phyloP scores from a whole-genome alignment of 176 grass and related monocot genomes.

The Oryza rufipogon region DNA sequence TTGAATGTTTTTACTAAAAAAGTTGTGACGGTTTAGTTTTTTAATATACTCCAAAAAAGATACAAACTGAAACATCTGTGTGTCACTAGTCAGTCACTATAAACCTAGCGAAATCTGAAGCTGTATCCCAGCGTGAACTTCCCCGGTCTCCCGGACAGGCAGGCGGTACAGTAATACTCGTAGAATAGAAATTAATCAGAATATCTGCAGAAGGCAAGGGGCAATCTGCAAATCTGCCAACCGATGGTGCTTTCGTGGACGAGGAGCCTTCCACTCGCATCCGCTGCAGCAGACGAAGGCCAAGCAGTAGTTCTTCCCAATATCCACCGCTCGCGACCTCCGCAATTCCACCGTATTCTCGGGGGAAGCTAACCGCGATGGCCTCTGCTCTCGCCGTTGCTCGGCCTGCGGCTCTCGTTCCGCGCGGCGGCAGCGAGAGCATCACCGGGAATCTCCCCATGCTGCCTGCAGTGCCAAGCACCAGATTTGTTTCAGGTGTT shows the following conservation, averaged over 20 bases:
- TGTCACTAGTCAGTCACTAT: too few species aligned
- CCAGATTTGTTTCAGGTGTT: conserved; percentile 46
- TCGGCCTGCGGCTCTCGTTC: conserved; percentile 35
- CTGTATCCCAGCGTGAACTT: too few species aligned
- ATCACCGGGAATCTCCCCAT: conserved; percentile 18
- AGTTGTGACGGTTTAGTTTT: too few species aligned
- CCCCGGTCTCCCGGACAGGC: too few species aligned
- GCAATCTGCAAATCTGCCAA: conserved; percentile 42
- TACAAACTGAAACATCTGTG: too few species aligned
- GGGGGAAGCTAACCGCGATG: conserved; percentile 34
- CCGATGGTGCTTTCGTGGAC: conserved; percentile 46
- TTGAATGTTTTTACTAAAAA: too few species aligned
- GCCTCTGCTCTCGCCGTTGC: conserved; percentile 50
- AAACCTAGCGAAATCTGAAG: too few species aligned
- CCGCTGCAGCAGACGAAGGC: conserved; percentile 19
- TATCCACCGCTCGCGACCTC: not conserved
- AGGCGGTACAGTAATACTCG: not conserved
- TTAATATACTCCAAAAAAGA: too few species aligned
- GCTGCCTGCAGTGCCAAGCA: conserved; percentile 20
- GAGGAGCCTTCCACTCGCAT: conserved; percentile 35
- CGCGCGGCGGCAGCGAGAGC: conserved; percentile 27
- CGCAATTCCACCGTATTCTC: not conserved
- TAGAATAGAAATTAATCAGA: not conserved
- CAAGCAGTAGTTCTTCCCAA: conserved; percentile 3
- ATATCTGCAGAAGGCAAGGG: not conserved